These are phyloP conservation scores for Beauveria sp. DNA, from an alignment of 2,329 filamentous ascomycete genomes.

Conservation along the genomic window DNA sequence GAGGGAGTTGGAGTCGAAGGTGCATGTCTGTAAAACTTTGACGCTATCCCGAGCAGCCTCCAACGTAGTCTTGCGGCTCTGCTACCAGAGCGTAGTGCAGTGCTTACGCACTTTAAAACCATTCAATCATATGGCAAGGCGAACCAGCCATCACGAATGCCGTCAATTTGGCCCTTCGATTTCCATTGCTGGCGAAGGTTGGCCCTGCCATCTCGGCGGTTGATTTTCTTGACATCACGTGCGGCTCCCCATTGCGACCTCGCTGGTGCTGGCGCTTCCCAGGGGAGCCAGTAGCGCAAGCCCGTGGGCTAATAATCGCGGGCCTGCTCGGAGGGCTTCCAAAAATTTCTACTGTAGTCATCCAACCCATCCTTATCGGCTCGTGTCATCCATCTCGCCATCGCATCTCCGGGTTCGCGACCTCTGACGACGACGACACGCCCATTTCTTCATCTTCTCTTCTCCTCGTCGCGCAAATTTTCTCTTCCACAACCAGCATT, in stretches of 20 bases:
- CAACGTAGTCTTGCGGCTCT: not conserved
- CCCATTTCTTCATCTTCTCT: not conserved
- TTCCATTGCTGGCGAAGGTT: not conserved
- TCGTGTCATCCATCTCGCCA: not conserved
- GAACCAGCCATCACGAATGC: not conserved
- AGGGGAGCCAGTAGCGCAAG: not conserved
- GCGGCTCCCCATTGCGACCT: not conserved
- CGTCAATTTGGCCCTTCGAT: not conserved
- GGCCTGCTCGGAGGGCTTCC: slow-evolving; percentile 7
- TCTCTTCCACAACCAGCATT: not conserved
- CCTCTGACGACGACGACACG: not conserved
- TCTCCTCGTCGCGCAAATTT: not conserved
- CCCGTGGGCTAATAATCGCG: not conserved
- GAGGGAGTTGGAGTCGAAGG: not conserved
- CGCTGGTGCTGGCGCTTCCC: too few relatives aligned
- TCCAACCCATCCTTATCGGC: not conserved
- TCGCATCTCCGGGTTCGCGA: not conserved
- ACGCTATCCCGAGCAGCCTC: not conserved
- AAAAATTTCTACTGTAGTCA: slow-evolving; percentile 9
- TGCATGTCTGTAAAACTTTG: not conserved
- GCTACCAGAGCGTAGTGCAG: not conserved
- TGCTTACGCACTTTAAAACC: not conserved
- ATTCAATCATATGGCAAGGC: not conserved
- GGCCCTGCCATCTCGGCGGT: not conserved
- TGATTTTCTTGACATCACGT: slow-evolving; percentile 3